These are phyloP conservation scores for Oryza meridionalis DNA, from an alignment of 176 grass and related monocot genomes.

Conservation along the genomic window DNA sequence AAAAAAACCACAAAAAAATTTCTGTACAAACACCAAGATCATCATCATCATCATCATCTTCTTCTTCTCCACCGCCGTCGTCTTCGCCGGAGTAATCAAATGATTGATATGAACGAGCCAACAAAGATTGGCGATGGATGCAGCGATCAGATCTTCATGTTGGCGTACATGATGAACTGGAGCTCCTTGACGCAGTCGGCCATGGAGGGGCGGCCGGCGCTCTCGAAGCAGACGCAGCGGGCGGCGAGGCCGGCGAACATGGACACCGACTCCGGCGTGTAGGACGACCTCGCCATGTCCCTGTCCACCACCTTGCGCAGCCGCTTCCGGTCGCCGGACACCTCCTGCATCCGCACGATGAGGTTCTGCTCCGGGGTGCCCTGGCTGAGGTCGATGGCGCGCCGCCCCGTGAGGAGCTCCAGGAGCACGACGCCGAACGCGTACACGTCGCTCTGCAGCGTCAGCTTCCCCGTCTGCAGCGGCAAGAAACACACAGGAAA, in stretches of 20 bases:
- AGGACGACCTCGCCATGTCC: constrained; percentile 72
- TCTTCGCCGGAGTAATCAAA: not conserved
- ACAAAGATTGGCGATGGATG: not conserved
- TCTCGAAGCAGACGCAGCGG: constrained; percentile 82
- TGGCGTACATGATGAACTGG: constrained; percentile 80
- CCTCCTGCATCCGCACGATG: constrained; percentile 74
- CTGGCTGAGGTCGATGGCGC: constrained; percentile 90
- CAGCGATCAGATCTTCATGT: constrained; percentile 69
- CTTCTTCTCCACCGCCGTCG: not conserved
- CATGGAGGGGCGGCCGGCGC: constrained; percentile 76
- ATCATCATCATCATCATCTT: not conserved
- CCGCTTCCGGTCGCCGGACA: constrained; percentile 73
- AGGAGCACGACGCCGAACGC: constrained; percentile 98
- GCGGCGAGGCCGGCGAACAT: constrained; percentile 83
- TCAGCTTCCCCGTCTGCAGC: constrained; percentile 87
- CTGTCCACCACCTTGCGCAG: constrained; percentile 82
- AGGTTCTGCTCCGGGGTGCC: constrained; percentile 81
- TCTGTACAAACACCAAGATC: not conserved
- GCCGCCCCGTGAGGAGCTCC: constrained; percentile 93
- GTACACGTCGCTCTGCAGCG: constrained; percentile 95
- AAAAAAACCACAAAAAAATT: not conserved
- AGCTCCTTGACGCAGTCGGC: constrained; percentile 87
- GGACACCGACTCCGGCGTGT: constrained; percentile 70
- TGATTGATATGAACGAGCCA: not conserved
- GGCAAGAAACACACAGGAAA: not conserved